Conservation (phyloP, 2,329 filamentous ascomycete genomes). For the Torrubiella hemipterigena region DNA sequence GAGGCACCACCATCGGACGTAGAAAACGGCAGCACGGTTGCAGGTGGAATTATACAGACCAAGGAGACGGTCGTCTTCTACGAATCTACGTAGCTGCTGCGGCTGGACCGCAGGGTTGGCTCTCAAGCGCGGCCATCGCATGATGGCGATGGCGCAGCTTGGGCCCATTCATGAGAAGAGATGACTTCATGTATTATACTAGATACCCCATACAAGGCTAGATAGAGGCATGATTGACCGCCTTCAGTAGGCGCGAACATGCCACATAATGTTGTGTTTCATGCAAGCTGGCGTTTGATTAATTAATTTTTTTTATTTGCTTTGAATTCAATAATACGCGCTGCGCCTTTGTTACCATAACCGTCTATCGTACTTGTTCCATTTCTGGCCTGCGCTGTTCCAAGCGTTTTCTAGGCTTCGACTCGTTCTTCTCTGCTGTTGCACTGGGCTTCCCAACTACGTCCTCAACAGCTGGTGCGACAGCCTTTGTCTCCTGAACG, state of each 20-base stretch:
- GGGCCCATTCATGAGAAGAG: no score
- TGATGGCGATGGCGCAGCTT: no score
- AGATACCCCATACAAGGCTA: no score
- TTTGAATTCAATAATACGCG: no score
- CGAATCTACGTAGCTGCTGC: constrained; percentile 1
- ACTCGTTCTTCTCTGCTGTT: constrained; percentile 13
- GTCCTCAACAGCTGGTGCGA: constrained; percentile 11
- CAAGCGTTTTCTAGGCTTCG: constrained; percentile 6
- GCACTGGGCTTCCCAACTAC: constrained; percentile 18
- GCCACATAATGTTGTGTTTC: no score
- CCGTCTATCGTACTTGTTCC: constrained; percentile 13
- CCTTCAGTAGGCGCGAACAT: no score
- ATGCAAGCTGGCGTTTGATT: constrained; percentile 2
- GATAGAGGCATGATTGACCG: no score
- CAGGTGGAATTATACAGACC: not conserved
- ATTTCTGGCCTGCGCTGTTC: constrained; percentile 4
- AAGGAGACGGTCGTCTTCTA: constrained; percentile 2
- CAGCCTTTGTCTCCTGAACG: constrained; percentile 10
- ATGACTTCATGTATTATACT: no score
- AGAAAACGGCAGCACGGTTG: not conserved
- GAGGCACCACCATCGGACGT: not conserved
- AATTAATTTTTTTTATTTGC: constrained; percentile 1
- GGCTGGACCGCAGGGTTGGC: no score
- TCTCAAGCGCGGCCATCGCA: no score
- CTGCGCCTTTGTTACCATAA: constrained; percentile 3